These are phyloP conservation scores for Calonectria multiphialidica DNA, from an alignment of 2,329 filamentous ascomycete species.

Conservation along the genomic window DNA sequence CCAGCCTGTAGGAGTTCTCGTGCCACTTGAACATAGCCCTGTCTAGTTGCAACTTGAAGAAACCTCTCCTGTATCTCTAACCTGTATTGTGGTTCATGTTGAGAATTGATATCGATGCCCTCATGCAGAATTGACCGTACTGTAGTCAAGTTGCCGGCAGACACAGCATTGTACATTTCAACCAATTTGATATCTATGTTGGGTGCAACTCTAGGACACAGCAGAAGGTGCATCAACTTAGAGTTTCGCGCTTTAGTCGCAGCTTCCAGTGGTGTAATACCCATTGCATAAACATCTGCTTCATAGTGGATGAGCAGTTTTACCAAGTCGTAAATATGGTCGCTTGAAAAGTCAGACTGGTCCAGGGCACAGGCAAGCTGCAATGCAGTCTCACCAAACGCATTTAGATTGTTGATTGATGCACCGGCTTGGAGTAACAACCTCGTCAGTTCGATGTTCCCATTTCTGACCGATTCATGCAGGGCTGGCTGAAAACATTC, in stretches of 20 bases:
- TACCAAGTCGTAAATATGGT: background rate
- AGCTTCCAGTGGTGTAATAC: background rate
- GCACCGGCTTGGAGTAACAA: background rate
- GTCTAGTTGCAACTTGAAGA: background rate
- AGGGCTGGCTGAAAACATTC: background rate
- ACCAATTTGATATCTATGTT: background rate
- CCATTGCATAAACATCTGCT: background rate
- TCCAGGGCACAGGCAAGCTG: background rate
- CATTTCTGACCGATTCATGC: background rate
- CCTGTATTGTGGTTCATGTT: background rate
- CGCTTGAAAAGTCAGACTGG: background rate
- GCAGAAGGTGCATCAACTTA: background rate
- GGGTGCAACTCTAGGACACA: background rate
- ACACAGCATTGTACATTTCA: background rate
- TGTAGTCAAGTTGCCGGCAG: background rate
- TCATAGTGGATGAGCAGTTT: background rate
- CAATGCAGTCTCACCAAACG: background rate
- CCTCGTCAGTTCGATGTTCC: background rate
- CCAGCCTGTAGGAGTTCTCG: background rate
- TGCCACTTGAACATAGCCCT: background rate
- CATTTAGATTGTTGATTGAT: background rate
- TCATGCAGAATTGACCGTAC: background rate
- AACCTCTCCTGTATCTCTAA: background rate
- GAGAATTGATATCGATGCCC: background rate
- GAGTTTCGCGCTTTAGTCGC: background rate